Percentiles rank a stretch among this genome's conserved stretches.
Evolutionary conservation across 176 grass and related monocot species (phyloP).

Genomic region (Paspalum vaginatum): DNA sequence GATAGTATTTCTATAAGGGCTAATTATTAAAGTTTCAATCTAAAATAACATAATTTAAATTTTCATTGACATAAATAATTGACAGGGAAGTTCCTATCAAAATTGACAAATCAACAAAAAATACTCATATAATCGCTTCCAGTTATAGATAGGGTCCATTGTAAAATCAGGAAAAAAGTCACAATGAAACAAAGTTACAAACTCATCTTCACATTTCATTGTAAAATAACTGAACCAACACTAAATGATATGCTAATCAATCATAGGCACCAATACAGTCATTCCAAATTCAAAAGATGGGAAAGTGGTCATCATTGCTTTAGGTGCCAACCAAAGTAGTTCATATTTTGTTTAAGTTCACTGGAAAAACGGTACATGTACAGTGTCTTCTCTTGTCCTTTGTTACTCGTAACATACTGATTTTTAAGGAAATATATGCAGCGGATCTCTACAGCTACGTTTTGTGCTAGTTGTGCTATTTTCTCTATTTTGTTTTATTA

Average conservation of each 20-base stretch:
- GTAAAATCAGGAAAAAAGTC: not conserved
- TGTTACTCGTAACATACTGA: not conserved
- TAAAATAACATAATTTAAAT: too few relatives aligned
- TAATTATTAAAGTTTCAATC: too few relatives aligned
- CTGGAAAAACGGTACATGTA: not conserved
- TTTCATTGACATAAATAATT: too few relatives aligned
- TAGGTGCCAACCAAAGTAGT: conserved; percentile 23
- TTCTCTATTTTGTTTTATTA: not conserved
- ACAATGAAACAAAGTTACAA: too few relatives aligned
- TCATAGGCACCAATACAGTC: not conserved
- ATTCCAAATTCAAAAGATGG: not conserved
- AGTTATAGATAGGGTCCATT: not conserved
- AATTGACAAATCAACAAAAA: not conserved
- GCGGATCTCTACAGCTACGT: not conserved
- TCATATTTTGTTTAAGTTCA: not conserved
- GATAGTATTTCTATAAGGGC: not conserved
- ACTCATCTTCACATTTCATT: not conserved
- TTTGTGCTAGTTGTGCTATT: not conserved
- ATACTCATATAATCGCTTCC: not conserved
- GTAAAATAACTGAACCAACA: not conserved
- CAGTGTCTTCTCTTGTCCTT: not conserved
- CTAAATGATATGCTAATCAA: not conserved
- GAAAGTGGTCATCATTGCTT: not conserved
- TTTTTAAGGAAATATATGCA: too few relatives aligned
- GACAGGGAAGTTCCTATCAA: not conserved